Base-by-base conservation (phyloP, 352 stramenopile genomes). In the Globisporangium cylindrosporum region DNA sequence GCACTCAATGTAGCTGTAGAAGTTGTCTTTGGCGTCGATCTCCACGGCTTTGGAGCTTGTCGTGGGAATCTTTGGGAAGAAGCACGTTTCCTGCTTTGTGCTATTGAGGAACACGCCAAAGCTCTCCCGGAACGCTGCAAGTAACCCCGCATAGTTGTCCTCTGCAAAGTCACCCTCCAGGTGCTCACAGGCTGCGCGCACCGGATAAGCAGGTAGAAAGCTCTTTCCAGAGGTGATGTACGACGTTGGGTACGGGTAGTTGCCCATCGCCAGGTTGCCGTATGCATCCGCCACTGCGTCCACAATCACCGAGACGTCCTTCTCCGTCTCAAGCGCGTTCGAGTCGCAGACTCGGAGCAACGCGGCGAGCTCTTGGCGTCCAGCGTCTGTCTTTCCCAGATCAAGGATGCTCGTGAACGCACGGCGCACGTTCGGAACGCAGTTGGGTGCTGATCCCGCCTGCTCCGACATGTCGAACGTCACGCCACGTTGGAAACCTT, bases 1-100 rank as follows among this genome's bases (percentile, higher is more conserved):
- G 64, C 80, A 89, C 59, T 81, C 71, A 22, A 89, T 63, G 59
- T 83, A 88, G 64, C 75, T 63, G 76, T 71, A 85, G 5, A 86
- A 76, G 38, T 46, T 46, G 38, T 14, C 38, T 15, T 46, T 46
- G 57, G 82, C 78, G 20, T 77, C 70, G 14, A 82, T 79, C 12
- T 38, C 34, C 27, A 67, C 59, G 57, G 72, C 66, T 36, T 84
- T 81, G 4, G 71, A 72, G 5, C 59, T 49, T 14, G 67, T 9
- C 6, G 53, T 0, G 4, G 38, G 38, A 4, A 46, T 46, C 12
- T 46, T 46, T n/a, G 72, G 72, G 68, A 80, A 70, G 14, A 74
- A 78, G 58, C 80, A 88, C 20, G 32, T 49, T 43, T 74, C 70
- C 38, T 60, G 68, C 36, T 80, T 62, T 9, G 73, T 76, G 56